phyloP scores from a whole-genome alignment of 2,329 filamentous ascomycete species.

The Ophiostoma ips region DNA sequence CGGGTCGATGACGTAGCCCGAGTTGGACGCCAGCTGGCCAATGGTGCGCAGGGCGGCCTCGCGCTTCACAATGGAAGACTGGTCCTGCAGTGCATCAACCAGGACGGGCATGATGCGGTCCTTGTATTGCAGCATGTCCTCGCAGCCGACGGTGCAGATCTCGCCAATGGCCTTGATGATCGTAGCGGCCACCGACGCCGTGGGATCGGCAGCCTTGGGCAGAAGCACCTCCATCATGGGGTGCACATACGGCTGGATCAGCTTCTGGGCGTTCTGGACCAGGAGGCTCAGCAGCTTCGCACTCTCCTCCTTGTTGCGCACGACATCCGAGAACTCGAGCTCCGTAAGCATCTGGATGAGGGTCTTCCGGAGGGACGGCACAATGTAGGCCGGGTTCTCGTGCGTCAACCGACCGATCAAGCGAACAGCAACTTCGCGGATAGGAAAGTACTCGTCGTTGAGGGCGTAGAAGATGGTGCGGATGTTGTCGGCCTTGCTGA shows the following conservation, averaged over 20 bases:
- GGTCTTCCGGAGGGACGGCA: constrained; percentile 86
- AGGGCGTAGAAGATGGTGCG: constrained; percentile 88
- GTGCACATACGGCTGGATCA: constrained; percentile 94
- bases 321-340: constrained; percentile 87
- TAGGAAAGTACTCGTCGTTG: constrained; percentile 86
- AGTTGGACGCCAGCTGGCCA: constrained; percentile 86
- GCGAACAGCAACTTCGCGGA: constrained; percentile 85
- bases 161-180: constrained; percentile 94
- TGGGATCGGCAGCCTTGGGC: constrained; percentile 76
- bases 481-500: constrained; percentile 97
- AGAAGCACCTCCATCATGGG: constrained; percentile 92
- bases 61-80: constrained; percentile 78
- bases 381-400: constrained; percentile 93
- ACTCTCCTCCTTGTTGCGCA: constrained; percentile 91
- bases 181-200: constrained; percentile 79
- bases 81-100: constrained; percentile 83
- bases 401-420: constrained; percentile 88
- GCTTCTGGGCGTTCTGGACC: constrained; percentile 78
- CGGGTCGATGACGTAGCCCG: constrained; percentile 92
- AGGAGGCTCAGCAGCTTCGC: constrained; percentile 84
- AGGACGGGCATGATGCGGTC: constrained; percentile 89
- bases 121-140: constrained; percentile 87
- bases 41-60: constrained; percentile 84
- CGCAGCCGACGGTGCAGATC: constrained; percentile 81
- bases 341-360: constrained; percentile 93